phyloP scores from a whole-genome alignment of 2,329 filamentous ascomycete species.

The Trichoderma sp. region DNA sequence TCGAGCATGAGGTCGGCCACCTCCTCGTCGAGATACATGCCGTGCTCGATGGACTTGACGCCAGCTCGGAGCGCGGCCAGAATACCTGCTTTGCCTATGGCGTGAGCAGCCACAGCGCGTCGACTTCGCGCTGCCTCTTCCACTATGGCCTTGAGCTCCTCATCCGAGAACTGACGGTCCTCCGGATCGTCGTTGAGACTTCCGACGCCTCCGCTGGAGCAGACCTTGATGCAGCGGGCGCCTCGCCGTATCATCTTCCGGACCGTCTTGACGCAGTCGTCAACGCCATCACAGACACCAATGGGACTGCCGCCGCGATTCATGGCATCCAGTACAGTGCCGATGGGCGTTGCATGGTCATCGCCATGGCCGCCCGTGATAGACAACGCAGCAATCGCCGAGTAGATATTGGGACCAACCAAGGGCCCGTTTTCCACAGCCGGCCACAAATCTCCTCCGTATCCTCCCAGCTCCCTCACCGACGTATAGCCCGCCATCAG shows the following conservation, averaged over 20 bases:
- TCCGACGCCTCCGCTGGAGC: conserved; percentile 40
- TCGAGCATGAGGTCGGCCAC: conserved; percentile 39
- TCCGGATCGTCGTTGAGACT: conserved; percentile 39
- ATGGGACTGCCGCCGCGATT: conserved; percentile 35
- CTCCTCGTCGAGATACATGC: conserved; percentile 41
- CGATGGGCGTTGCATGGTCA: conserved; percentile 34
- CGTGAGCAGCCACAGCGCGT: conserved; percentile 39
- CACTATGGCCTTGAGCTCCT: conserved; percentile 39
- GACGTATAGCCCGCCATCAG: conserved; percentile 49
- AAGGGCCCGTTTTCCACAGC: conserved; percentile 44
- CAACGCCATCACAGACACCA: conserved; percentile 37
- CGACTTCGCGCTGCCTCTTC: conserved; percentile 36
- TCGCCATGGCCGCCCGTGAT: conserved; percentile 50
- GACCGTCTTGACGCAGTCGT: conserved; percentile 40
- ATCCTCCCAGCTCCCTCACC: conserved; percentile 48
- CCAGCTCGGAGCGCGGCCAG: conserved; percentile 37
- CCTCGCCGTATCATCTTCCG: conserved; percentile 40
- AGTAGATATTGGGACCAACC: conserved; percentile 48
- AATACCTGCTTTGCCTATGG: conserved; percentile 41
- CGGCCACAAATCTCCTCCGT: conserved; percentile 41
- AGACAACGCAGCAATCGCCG: conserved; percentile 41
- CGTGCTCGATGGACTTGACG: conserved; percentile 39
- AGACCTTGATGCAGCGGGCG: conserved; percentile 40
- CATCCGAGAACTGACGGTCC: conserved; percentile 39
- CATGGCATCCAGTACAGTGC: conserved; percentile 31